Conservation (phyloP, 225 moss, liverwort and hornwort species). For the Polytrichum formosum region DNA sequence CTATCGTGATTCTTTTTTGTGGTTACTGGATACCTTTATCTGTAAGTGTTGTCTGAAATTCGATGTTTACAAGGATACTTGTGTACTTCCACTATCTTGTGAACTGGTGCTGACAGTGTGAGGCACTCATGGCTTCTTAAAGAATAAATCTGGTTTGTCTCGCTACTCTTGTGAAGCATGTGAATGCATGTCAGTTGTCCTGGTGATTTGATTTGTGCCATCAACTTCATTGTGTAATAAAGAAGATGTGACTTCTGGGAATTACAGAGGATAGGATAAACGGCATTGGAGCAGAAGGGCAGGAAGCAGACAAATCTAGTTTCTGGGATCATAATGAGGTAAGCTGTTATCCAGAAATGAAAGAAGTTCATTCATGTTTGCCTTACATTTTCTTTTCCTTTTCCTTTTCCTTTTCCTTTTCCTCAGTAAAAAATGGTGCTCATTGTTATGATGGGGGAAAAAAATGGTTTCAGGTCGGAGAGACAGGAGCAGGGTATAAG, state of each 20-base stretch:
- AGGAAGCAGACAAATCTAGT: constrained; percentile 28
- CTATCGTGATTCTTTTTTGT: too few relatives aligned
- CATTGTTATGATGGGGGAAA: neutral
- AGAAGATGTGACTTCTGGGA: neutral
- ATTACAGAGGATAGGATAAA: constrained; percentile 38
- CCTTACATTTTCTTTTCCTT: neutral
- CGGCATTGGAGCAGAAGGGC: constrained; percentile 37
- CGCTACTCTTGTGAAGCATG: too few relatives aligned
- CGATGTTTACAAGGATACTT: too few relatives aligned
- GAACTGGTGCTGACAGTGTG: too few relatives aligned
- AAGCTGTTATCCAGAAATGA: neutral
- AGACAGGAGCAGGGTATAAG: constrained; percentile 73
- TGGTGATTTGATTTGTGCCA: too few relatives aligned
- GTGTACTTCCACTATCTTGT: too few relatives aligned
- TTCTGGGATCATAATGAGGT: constrained; percentile 60
- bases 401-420: neutral
- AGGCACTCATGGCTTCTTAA: too few relatives aligned
- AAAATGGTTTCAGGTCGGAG: constrained; percentile 58
- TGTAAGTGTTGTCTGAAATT: too few relatives aligned
- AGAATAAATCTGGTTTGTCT: too few relatives aligned
- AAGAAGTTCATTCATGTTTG: too few relatives aligned
- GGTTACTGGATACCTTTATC: too few relatives aligned
- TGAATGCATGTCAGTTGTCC: too few relatives aligned
- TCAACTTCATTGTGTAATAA: neutral
- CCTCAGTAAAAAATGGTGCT: neutral